phyloP scores from a whole-genome alignment of 1,139 yeast species.

The Kurtzmaniella quercitrusa region DNA sequence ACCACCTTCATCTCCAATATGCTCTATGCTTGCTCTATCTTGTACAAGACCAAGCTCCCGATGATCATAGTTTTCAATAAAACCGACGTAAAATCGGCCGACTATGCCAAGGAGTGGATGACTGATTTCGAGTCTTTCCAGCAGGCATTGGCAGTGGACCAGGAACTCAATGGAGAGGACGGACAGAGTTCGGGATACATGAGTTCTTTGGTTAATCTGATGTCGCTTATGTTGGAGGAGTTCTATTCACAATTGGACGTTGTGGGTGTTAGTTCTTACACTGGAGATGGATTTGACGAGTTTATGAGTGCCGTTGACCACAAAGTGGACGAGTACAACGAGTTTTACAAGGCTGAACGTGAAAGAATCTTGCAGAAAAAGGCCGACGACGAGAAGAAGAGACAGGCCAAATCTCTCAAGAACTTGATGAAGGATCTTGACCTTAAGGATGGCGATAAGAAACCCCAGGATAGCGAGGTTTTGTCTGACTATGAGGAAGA shows the following conservation, averaged over 20 bases:
- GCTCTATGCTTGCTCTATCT: slow-evolving; percentile 95
- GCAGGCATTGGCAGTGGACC: slow-evolving; percentile 60
- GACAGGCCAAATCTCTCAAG: slow-evolving; percentile 67
- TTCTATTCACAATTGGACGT: slow-evolving; percentile 91
- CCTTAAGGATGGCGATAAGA: slow-evolving; percentile 37
- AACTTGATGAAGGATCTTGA: slow-evolving; percentile 83
- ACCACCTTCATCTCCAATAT: slow-evolving; percentile 97
- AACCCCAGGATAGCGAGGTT: slow-evolving; percentile 52
- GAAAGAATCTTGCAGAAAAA: slow-evolving; percentile 76
- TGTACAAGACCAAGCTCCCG: slow-evolving; percentile 93
- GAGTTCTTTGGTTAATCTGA: slow-evolving; percentile 88
- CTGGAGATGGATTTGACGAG: slow-evolving; percentile 93
- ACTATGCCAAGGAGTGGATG: slow-evolving; percentile 97
- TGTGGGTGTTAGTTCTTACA: slow-evolving; percentile 84
- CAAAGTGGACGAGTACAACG: slow-evolving; percentile 84
- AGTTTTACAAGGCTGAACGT: slow-evolving; percentile 79
- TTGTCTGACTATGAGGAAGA: slow-evolving; percentile 61
- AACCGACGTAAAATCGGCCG: slow-evolving; percentile 81
- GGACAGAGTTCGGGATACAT: slow-evolving; percentile 86
- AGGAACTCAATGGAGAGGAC: slow-evolving; percentile 60
- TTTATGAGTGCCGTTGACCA: slow-evolving; percentile 77
- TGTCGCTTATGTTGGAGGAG: slow-evolving; percentile 95
- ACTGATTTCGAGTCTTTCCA: slow-evolving; percentile 92
- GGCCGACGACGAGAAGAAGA: slow-evolving; percentile 67
- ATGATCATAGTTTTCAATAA: slow-evolving; percentile 96